phyloP scores from a whole-genome alignment of 208 protist genomes.

The Crithidia expoeki region DNA sequence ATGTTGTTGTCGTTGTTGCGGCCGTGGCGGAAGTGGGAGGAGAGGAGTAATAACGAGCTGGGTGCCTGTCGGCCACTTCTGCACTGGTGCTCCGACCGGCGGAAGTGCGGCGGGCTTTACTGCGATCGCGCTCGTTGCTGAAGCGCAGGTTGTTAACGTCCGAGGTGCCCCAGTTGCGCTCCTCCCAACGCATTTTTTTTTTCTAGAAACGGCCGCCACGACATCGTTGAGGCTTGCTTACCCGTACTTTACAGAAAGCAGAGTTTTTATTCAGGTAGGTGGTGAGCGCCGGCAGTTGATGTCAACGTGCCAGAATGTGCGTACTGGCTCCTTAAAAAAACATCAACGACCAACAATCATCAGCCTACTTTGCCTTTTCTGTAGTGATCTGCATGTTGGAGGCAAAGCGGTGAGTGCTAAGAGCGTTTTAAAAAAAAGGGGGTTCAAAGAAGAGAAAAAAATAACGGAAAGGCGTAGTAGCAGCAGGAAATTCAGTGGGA shows the following conservation, averaged over 20 bases:
- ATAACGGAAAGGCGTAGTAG: background rate
- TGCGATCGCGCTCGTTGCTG: background rate
- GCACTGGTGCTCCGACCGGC: background rate
- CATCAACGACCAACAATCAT: no score
- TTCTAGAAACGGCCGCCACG: conserved; percentile 25
- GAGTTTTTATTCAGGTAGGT: no score
- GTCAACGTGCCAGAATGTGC: no score
- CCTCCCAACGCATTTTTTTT: conserved; percentile 37
- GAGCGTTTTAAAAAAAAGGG: background rate
- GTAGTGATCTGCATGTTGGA: no score
- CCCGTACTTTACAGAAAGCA: no score
- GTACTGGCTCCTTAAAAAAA: no score
- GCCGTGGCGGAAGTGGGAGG: background rate
- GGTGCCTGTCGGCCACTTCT: background rate
- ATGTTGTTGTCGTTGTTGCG: background rate
- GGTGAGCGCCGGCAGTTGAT: no score
- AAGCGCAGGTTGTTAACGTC: conserved; percentile 16
- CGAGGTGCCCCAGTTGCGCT: conserved; percentile 12
- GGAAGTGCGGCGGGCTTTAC: background rate
- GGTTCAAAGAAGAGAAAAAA: background rate
- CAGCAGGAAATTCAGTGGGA: background rate
- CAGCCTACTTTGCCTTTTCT: no score
- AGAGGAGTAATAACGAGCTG: background rate
- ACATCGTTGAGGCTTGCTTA: no score
- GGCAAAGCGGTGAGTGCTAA: no score